Evolutionary conservation across 176 grass and related monocot genomes (phyloP), one percentile per base, ranked within the genome.

Genomic region (Aegilops longissima): DNA sequence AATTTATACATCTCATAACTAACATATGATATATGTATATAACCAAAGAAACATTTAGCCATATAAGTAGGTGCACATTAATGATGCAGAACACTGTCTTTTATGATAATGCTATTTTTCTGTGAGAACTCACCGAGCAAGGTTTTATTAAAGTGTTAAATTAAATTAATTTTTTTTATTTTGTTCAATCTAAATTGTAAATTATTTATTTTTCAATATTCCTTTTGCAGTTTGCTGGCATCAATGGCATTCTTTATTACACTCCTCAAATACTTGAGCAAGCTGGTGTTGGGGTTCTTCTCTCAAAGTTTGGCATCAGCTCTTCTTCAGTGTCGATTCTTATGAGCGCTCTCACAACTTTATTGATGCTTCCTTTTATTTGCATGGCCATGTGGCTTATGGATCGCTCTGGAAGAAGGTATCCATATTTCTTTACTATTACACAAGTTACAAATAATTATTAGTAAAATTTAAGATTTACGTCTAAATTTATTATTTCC

Each of bases 231-330:
- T 92, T 93, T 88, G 79, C 87, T 78, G 85, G 91, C 23, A 96
- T 92, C 75, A 96, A 92, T 61, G 91, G 87, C 3, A 81, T 93
- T 86, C 87, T 96, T 14, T 92, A 96, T 80, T 93, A 93, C 65
- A 92, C 85, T 4, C 89, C 89, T 86, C 89, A 96, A 30, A 93
- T 96, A 52, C 89, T 96, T 77, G 79, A 96, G 69, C 82, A 96
- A 90, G 89, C 85, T 82, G 89, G 91, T 27, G 82, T 88, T 61
- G 87, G 40, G 62, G 64, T 91, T 86, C 62, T 96, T 62, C 23
- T 95, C 59, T 39, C 78, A 31, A 89, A 83, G 24, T 40, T 91
- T 70, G 85, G 87, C 25, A 45, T 93, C 44, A 88, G 18, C 52
- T 69, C 87, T 17, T 83, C 83, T 66, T 93, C 91, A 5, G 78